Base-by-base conservation (phyloP, 2,329 filamentous ascomycete species). In the Aspergillus brasiliensis region DNA sequence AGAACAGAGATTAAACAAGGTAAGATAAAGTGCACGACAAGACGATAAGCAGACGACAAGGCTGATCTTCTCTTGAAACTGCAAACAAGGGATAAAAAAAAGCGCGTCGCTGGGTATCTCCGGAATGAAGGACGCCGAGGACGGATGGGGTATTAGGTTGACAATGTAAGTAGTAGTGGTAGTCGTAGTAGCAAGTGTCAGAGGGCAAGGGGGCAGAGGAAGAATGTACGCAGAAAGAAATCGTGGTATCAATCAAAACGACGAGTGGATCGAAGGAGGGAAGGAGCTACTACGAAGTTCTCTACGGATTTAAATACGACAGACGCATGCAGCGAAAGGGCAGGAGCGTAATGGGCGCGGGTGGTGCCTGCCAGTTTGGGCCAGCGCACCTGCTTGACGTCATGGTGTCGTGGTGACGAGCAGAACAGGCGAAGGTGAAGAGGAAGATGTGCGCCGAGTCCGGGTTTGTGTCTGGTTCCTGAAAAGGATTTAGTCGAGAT, bases 71-170 rank as follows among this genome's bases (percentile, higher is more conserved):
- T 48, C 54, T 38, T 23, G 37, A 25, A 13, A 6, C 13, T 23
- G 23, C 17, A 49, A 56, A 58, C 55, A 49, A 65, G 53, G 56
- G 63, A 48, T 40, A 49, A 48, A 57, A 49, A 15, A 8, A 42
- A 37, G 51, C 59, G 58, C 60, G 65, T 68, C 59, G 58, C 61
- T 57, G 57, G 66, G 65, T 67, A 68, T 67, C 61, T 59, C 52
- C 25, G 62, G 65, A 65, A 67, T 64, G 60, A 58, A 60, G 51
- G 59, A 56, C 40, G 57, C 57, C 51, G 56, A 46, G 34, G 51
- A 48, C 23, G 56, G 56, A 60, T 55, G 31, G 31, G 31, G 31
- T 34, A 34, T 34, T 34, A 34, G 31, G 31, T 34, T 34, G 31
- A 34, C 31, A 34, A 13, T 3, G 31, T 34, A 34, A 34, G 31